These are phyloP conservation scores for Kalaharituber pfeilii DNA, from an alignment of 2,329 filamentous ascomycete species.

Conservation along the genomic window DNA sequence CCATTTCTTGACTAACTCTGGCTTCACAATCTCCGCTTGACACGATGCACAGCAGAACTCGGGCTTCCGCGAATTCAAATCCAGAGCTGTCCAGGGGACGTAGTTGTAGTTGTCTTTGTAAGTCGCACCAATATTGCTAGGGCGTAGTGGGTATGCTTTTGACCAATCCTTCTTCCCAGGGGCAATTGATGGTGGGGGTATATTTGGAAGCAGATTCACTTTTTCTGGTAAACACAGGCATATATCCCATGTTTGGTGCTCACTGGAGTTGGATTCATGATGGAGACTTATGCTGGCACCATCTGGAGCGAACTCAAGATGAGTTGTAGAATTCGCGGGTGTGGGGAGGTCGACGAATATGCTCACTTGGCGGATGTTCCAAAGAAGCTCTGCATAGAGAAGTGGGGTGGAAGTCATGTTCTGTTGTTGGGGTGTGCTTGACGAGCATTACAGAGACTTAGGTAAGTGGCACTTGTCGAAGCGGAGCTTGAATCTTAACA, in stretches of 20 bases:
- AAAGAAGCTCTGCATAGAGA: slow-evolving; percentile 1
- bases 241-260: neutral
- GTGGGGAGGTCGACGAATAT: neutral
- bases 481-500: no score
- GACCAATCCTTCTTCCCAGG: neutral
- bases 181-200: neutral
- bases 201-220: neutral
- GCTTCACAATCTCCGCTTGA: slow-evolving; percentile 30
- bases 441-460: no score
- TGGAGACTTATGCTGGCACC: neutral
- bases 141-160: neutral
- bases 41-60: slow-evolving; percentile 28
- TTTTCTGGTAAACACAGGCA: neutral
- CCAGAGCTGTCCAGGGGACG: slow-evolving; percentile 40
- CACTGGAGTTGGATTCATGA: neutral
- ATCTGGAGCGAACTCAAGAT: neutral
- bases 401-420: no score
- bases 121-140: slow-evolving; percentile 11
- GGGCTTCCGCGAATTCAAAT: slow-evolving; percentile 27
- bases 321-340: neutral
- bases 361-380: neutral
- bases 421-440: no score
- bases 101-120: slow-evolving; percentile 27
- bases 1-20: slow-evolving; percentile 41
- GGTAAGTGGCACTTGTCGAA: no score